Evolutionary conservation across 2,329 filamentous ascomycete genomes (phyloP).

Genomic region (Emericellopsis atlantica): DNA sequence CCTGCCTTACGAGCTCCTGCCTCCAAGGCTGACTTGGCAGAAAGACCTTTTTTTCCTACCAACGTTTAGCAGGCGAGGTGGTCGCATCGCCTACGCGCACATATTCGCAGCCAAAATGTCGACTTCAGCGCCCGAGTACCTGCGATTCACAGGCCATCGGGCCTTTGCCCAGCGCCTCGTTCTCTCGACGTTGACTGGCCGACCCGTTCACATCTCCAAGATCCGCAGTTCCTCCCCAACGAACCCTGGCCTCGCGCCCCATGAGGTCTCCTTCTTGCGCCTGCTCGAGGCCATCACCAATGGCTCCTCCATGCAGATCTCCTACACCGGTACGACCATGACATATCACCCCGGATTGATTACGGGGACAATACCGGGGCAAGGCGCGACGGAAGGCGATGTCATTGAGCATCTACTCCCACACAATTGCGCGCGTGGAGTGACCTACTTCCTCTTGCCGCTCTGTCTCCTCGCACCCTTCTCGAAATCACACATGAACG

Average conservation of each 20-base stretch:
- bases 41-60: constrained; percentile 22
- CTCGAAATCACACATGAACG: constrained; percentile 80
- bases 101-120: constrained; percentile 21
- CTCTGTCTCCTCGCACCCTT: constrained; percentile 88
- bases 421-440: constrained; percentile 61
- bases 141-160: constrained; percentile 76
- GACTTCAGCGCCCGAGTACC: constrained; percentile 34
- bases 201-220: constrained; percentile 81
- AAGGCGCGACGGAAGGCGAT: constrained; percentile 57
- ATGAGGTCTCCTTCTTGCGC: constrained; percentile 92
- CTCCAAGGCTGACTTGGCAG: constrained; percentile 12
- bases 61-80: not conserved
- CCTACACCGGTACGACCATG: constrained; percentile 87
- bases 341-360: constrained; percentile 89
- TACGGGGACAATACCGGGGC: constrained; percentile 67
- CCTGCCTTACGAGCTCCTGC: constrained; percentile 9
- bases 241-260: constrained; percentile 75
- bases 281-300: constrained; percentile 93
- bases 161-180: constrained; percentile 75
- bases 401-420: constrained; percentile 74
- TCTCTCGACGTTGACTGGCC: constrained; percentile 81
- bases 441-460: constrained; percentile 86
- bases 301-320: constrained; percentile 88
- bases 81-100: not conserved
- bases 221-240: constrained; percentile 82